phyloP scores from a whole-genome alignment of 257 asterid genomes.

The Cynanchum wilfordii region DNA sequence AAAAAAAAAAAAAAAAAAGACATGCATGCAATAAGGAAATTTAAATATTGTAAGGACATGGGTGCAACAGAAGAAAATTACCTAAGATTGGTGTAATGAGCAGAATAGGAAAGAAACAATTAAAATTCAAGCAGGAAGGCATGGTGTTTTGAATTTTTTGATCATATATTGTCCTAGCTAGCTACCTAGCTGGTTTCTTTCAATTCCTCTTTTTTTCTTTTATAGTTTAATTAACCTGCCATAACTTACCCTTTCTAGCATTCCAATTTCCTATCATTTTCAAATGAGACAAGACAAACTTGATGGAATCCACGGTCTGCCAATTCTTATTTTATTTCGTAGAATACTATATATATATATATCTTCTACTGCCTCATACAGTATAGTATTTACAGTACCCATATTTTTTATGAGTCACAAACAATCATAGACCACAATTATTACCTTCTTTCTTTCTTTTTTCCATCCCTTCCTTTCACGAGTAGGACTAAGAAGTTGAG shows the following conservation, averaged over 20 bases:
- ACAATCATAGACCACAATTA: too few relatives aligned
- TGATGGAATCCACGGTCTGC: not conserved
- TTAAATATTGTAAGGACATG: too few relatives aligned
- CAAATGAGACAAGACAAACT: not conserved
- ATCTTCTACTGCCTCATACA: too few relatives aligned
- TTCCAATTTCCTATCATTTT: not conserved
- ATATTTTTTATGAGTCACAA: too few relatives aligned
- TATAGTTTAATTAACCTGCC: not conserved
- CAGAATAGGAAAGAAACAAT: not conserved
- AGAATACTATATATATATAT: not conserved
- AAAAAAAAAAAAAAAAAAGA: too few relatives aligned
- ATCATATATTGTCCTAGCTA: too few relatives aligned
- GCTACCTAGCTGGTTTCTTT: not conserved
- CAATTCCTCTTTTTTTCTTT: not conserved
- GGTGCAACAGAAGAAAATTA: not conserved
- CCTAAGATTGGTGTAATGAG: not conserved
- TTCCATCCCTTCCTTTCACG: too few relatives aligned
- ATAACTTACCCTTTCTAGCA: not conserved
- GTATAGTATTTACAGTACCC: too few relatives aligned
- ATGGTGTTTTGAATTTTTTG: not conserved
- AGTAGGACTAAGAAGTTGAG: too few relatives aligned
- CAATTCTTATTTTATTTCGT: not conserved
- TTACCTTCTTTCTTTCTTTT: too few relatives aligned
- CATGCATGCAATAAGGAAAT: too few relatives aligned
- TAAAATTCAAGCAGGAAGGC: not conserved